Base-by-base conservation (phyloP, 1,139 yeast genomes). In the Waltiozyma solani region DNA sequence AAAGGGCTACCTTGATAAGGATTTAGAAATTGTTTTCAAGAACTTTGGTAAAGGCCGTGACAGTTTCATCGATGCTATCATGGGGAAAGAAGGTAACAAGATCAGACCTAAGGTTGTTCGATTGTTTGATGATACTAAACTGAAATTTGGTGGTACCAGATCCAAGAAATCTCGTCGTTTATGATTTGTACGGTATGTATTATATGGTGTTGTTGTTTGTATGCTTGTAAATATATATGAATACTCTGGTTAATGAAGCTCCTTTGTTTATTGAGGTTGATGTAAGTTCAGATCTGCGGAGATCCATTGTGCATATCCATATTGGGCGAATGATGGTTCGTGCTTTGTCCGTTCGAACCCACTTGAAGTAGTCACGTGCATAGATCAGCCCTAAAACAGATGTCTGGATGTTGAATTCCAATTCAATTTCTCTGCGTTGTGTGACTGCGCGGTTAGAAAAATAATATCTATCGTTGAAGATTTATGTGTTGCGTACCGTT, bases 81-180 rank as follows among this genome's bases (percentile, higher is more conserved):
- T 76, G 53, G 96, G 97, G 51, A 83, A 83, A 56, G 97, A 91
- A 66, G 97, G 97, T 38, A 66, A 71, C 34, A 60, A 64, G 34
- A 65, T 91, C 37, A 75, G 85, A 53, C 72, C 73, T 17, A 67
- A 71, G 46, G 72, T 91, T 36, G 71, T 71, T 34, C 74, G 89
- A 54, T 64, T 91, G 27, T 71, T 81, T 40, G 97, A 91, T 56
- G 70, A 72, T 46, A 85, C 97, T 15, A 74, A 75, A 45, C 70
- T 91, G 67, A 82, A 81, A 61, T 85, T 85, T 56, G 98, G 98
- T 69, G 97, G 97, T 68, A 79, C 75, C 38, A 76, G 94, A 56
- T 71, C 95, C 19, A 93, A 91, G 63, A 78, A 79, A 58, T 71
- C 71, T 46, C 82, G 96, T 68, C 79, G 96, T 64, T 71, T 83